Evolutionary conservation across 2,329 filamentous ascomycete genomes (phyloP).

Genomic region (Penicillium sp.): DNA sequence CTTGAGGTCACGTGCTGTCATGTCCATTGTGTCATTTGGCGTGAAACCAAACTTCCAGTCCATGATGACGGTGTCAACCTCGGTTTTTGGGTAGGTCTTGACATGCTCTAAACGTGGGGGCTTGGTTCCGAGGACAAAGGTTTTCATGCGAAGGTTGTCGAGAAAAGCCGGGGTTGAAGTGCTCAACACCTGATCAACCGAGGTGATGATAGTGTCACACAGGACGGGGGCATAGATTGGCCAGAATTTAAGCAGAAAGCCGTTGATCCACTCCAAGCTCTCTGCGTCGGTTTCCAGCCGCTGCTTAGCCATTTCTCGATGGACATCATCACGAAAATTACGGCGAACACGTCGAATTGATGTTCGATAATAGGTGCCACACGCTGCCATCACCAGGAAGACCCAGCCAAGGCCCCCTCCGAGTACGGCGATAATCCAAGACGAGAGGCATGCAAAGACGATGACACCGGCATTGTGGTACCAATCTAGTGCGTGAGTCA

Average conservation of each 20-base stretch:
- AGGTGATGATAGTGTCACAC: slow-evolving; percentile 84
- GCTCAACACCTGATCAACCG: slow-evolving; percentile 93
- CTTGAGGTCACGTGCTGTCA: slow-evolving; percentile 84
- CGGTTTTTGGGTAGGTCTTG: slow-evolving; percentile 93
- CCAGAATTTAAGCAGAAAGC: slow-evolving; percentile 98
- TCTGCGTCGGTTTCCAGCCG: slow-evolving; percentile 86
- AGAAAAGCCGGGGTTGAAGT: slow-evolving; percentile 87
- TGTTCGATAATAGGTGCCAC: slow-evolving; percentile 93
- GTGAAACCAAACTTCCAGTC: slow-evolving; percentile 99
- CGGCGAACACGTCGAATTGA: slow-evolving; percentile 88
- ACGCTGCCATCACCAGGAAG: slow-evolving; percentile 85
- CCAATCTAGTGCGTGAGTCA: slow-evolving; percentile 67
- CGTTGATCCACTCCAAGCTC: slow-evolving; percentile 98
- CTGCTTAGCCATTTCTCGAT: slow-evolving; percentile 80
- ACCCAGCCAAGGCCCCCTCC: slow-evolving; percentile 93
- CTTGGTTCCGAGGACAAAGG: slow-evolving; percentile 90
- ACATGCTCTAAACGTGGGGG: slow-evolving; percentile 95
- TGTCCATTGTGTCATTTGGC: slow-evolving; percentile 85
- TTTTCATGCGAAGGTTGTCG: slow-evolving; percentile 89
- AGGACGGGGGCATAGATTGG: slow-evolving; percentile 95
- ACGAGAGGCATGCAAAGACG: slow-evolving; percentile 82
- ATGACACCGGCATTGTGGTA: slow-evolving; percentile 97
- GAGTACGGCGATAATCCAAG: slow-evolving; percentile 84
- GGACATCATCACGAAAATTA: slow-evolving; percentile 93
- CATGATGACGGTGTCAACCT: slow-evolving; percentile 96